Base-by-base conservation (phyloP, 164 flowering plant genomes). In the Macadamia tetraphylla region DNA sequence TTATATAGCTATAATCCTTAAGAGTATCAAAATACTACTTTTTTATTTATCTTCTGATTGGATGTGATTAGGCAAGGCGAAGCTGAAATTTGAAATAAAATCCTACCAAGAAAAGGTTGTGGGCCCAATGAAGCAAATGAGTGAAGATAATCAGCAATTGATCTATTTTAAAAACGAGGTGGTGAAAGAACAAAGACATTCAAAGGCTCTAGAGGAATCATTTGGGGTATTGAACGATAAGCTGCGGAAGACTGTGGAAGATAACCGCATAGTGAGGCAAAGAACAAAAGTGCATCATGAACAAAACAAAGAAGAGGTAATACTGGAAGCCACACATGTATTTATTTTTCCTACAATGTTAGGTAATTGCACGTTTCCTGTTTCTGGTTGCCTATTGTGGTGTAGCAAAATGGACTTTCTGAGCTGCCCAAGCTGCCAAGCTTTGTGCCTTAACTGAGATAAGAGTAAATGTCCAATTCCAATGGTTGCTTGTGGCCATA, bases 41-140 rank as follows among this genome's bases (percentile, higher is more conserved):
- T 53, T 6, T n/a, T 43, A 60, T 60, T 35, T 35, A 35, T 35
- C 5, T 35, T 35, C 40, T 35, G 40, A 5, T 35, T 35, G 40
- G 5, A 35, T 35, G 62, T 15, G 3, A 8, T 40, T 58, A 94
- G 98, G 93, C 0, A 94, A 92, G 68, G 57, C 86, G 3, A 86
- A 68, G 71, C 75, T 86, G 71, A 94, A 88, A 67, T 94, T 70
- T 73, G 99, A 94, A 60, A 75, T 94, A 81, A 78, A 80, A 66
- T 90, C 99, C 0, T 88, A 88, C 74, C 79, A 81, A 32, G 99
- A 92, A 76, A 84, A 73, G 86, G 97, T 92, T 29, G 87, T 86
- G 15, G 64, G 58, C 13, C 90, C 81, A 32, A 75, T 90, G 75
- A 86, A 79, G 71, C 87, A 89, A 69, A 89, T 89, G 94, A 80